These are phyloP conservation scores for Rauvolfia tetraphylla DNA, from an alignment of 257 asterid species.

Conservation along the genomic window DNA sequence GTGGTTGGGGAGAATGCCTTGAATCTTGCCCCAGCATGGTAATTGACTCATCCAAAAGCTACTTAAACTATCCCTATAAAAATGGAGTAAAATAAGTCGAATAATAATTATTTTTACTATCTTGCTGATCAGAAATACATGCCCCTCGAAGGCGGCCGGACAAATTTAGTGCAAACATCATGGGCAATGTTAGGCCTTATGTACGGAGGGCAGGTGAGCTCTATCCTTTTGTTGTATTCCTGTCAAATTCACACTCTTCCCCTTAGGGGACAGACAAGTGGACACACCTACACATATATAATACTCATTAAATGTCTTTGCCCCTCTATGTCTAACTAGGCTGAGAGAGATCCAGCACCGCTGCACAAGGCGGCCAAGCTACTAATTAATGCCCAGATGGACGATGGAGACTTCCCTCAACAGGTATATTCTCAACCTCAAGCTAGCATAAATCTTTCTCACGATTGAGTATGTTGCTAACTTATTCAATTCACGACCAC, in stretches of 20 bases:
- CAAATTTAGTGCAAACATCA: constrained; percentile 78
- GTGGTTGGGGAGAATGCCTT: constrained; percentile 85
- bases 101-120: background rate
- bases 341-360: constrained; percentile 65
- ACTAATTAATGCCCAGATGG: constrained; percentile 70
- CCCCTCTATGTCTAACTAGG: constrained; percentile 22
- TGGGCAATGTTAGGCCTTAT: constrained; percentile 90
- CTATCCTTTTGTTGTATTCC: background rate
- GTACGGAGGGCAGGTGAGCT: constrained; percentile 64
- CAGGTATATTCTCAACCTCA: constrained; percentile 34
- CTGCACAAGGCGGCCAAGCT: constrained; percentile 71
- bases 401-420: constrained; percentile 82
- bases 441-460: background rate
- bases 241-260: background rate
- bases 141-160: constrained; percentile 63
- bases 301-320: background rate
- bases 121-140: constrained; percentile 52
- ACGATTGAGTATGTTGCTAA: background rate
- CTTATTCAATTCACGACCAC: background rate
- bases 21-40: constrained; percentile 87
- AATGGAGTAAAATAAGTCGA: background rate
- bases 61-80: background rate
- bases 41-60: background rate
- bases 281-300: background rate
- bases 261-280: background rate